A percentile compares a stretch with the other conserved stretches of the same genome.
Conservation (phyloP, 176 grass and related monocot species). For the Aegilops speltoides region DNA sequence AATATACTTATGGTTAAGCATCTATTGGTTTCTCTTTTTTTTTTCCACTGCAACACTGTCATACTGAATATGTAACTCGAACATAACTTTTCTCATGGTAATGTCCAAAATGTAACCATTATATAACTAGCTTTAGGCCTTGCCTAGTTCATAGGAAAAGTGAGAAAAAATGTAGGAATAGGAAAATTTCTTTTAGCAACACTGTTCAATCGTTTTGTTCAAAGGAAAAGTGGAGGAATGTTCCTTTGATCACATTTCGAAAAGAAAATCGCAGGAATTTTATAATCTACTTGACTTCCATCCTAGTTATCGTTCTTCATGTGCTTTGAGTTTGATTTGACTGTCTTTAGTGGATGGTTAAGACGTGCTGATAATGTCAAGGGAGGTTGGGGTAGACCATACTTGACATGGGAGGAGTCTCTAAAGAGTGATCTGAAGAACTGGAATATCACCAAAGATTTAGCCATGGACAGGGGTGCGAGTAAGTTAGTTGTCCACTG, state of each 20-base stretch:
- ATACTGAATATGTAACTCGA: not conserved
- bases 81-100: not conserved
- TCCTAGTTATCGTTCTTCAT: not conserved
- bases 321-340: not conserved
- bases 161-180: not conserved
- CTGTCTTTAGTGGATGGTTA: not conserved
- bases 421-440: too few relatives aligned
- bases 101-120: not conserved
- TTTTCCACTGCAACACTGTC: not conserved
- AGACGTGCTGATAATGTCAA: too few relatives aligned
- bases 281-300: not conserved
- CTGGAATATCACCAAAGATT: too few relatives aligned
- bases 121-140: not conserved
- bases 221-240: not conserved
- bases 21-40: slow-evolving; percentile 2
- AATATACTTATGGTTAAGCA: slow-evolving; percentile 6
- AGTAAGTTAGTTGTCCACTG: too few relatives aligned
- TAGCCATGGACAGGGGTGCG: too few relatives aligned
- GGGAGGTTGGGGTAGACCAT: too few relatives aligned
- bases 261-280: not conserved
- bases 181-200: not conserved
- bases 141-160: not conserved
- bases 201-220: not conserved
- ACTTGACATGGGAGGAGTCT: too few relatives aligned
- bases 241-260: not conserved